Evolutionary conservation across 345 rosid species (phyloP).

Genomic region (Balakata baccata): DNA sequence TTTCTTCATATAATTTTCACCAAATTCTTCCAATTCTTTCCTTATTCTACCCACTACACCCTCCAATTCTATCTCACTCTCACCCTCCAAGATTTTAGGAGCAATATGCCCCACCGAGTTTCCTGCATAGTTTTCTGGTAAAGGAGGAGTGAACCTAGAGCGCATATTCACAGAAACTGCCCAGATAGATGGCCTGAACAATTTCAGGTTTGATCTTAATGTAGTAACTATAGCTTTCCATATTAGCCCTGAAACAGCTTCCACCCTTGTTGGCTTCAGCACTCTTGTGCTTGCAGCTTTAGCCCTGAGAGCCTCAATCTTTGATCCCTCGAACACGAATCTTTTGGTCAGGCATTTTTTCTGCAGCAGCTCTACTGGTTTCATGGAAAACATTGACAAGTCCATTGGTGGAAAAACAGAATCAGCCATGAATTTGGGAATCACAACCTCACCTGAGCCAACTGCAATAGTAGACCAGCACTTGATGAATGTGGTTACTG

Average conservation of each 20-base stretch:
- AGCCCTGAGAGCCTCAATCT: not conserved
- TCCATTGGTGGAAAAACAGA: constrained; percentile 23
- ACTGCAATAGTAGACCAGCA: constrained; percentile 25
- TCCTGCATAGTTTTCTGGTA: constrained; percentile 13
- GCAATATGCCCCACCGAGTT: not conserved
- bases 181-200: constrained; percentile 1
- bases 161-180: constrained; percentile 15
- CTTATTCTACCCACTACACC: constrained; percentile 6
- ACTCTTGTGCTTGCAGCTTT: not conserved
- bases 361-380: not conserved
- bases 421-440: constrained; percentile 12
- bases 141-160: not conserved
- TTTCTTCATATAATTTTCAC: constrained; percentile 4
- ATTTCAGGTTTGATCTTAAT: not conserved
- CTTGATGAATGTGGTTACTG: constrained; percentile 15
- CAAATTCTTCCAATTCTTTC: constrained; percentile 8
- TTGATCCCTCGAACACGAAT: constrained; percentile 14
- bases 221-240: constrained; percentile 19
- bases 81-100: not conserved
- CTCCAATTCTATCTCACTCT: not conserved
- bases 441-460: not conserved
- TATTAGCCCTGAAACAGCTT: constrained; percentile 12
- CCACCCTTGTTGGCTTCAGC: constrained; percentile 16
- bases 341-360: constrained; percentile 11
- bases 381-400: not conserved